A percentile compares a stretch with the other conserved stretches of the same genome.
Conservation (phyloP, 768 basidiomycete species). For the Amanita fuliginea region DNA sequence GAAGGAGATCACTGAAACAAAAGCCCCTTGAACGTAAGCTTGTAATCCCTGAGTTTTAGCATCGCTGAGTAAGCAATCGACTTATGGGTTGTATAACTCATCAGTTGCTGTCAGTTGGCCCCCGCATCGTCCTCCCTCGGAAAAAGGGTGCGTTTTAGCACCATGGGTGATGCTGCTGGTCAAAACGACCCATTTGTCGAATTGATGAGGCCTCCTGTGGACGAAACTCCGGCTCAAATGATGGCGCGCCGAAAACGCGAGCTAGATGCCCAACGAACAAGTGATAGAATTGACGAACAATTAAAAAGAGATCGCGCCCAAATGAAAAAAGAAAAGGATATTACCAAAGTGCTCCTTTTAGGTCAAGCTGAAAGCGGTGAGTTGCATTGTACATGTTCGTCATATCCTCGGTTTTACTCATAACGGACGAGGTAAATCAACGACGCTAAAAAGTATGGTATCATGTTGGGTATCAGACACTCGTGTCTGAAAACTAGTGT, state of each 20-base stretch:
- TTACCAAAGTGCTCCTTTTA: slow-evolving; percentile 49
- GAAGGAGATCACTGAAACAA: slow-evolving; percentile 5
- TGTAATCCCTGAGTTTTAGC: background rate
- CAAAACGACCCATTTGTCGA: slow-evolving; percentile 33
- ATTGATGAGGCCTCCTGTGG: slow-evolving; percentile 35
- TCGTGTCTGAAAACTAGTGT: background rate
- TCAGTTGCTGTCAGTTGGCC: slow-evolving; percentile 8
- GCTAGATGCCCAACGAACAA: slow-evolving; percentile 33
- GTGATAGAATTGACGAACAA: slow-evolving; percentile 50
- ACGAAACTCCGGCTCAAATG: slow-evolving; percentile 42
- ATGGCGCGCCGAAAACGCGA: slow-evolving; percentile 35
- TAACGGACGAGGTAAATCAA: slow-evolving; percentile 45
- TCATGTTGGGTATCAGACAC: background rate
- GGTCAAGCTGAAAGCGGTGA: slow-evolving; percentile 59
- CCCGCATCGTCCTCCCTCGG: slow-evolving; percentile 8
- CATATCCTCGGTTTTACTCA: background rate
- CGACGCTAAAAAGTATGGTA: slow-evolving; percentile 51
- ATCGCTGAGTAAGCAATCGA: background rate
- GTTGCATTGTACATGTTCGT: slow-evolving; percentile 12
- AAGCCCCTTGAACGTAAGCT: background rate
- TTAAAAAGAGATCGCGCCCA: slow-evolving; percentile 36
- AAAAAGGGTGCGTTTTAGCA: slow-evolving; percentile 4
- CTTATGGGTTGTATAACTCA: background rate
- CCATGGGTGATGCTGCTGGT: slow-evolving; percentile 24
- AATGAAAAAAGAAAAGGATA: slow-evolving; percentile 32